phyloP scores from a whole-genome alignment of 148 eudicot genomes.

The Silene latifolia region DNA sequence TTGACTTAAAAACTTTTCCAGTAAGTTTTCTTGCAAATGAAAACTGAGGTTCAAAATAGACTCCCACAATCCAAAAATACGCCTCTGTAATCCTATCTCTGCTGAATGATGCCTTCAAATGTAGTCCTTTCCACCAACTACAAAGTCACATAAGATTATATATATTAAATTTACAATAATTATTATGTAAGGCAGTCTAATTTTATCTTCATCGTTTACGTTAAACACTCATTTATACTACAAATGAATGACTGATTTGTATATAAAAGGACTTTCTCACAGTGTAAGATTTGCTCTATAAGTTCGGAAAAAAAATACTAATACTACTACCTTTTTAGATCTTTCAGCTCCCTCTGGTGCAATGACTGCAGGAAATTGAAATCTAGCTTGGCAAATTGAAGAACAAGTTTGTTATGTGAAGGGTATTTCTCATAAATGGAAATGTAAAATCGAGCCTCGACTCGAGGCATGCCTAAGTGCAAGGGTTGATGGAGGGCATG shows the following conservation, averaged over 20 bases:
- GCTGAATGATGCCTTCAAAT: conserved; percentile 25
- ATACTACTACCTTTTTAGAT: conserved; percentile 26
- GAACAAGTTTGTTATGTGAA: conserved; percentile 16
- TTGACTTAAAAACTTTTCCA: conserved; percentile 22
- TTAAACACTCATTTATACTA: too few relatives aligned
- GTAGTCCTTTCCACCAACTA: conserved; percentile 49
- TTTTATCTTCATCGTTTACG: too few relatives aligned
- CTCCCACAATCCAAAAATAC: conserved; percentile 32
- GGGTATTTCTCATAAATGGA: conserved; percentile 36
- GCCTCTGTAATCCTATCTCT: conserved; percentile 41
- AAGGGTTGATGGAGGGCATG: conserved; percentile 41
- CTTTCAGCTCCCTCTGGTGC: conserved; percentile 41
- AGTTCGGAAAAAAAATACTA: too few relatives aligned
- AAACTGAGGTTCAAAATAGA: conserved; percentile 35
- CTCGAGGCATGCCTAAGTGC: conserved; percentile 37
- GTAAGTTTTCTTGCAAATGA: conserved; percentile 24
- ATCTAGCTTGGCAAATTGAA: conserved; percentile 46
- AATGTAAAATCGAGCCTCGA: conserved; percentile 43
- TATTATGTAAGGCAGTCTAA: too few relatives aligned
- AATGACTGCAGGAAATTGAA: conserved; percentile 44
- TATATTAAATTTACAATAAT: too few relatives aligned
- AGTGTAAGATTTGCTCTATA: too few relatives aligned
- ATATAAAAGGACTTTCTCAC: too few relatives aligned
- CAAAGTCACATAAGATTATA: too few relatives aligned
- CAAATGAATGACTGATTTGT: too few relatives aligned